Conservation (phyloP, 2,329 filamentous ascomycete genomes). For the Diplocarpon rosae region DNA sequence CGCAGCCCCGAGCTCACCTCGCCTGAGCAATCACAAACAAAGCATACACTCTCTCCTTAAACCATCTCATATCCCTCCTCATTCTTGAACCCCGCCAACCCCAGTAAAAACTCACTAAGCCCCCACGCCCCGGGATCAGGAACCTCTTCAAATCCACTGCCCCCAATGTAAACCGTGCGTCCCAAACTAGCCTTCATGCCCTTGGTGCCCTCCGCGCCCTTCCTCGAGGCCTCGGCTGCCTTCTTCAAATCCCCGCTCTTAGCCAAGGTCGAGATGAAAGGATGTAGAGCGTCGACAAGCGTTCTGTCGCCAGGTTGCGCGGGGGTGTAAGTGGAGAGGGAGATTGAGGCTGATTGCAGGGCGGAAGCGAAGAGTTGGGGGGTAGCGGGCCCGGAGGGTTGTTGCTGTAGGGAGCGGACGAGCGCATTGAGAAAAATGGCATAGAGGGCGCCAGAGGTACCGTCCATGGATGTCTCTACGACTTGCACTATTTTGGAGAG, state of each 20-base stretch:
- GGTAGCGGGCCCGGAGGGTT: conserved; percentile 29
- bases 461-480: conserved; percentile 62
- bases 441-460: conserved; percentile 65
- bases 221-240: conserved; percentile 64
- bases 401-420: conserved; percentile 34
- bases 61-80: conserved; percentile 27
- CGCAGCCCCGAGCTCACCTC: too few species aligned
- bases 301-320: conserved; percentile 84
- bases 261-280: conserved; percentile 67
- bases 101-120: conserved; percentile 69
- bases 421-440: conserved; percentile 67
- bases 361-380: conserved; percentile 47
- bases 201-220: conserved; percentile 75
- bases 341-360: conserved; percentile 57
- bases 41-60: conserved; percentile 9
- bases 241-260: conserved; percentile 54
- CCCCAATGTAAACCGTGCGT: conserved; percentile 71
- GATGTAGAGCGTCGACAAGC: conserved; percentile 77
- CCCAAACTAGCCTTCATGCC: conserved; percentile 87
- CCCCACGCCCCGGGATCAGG: conserved; percentile 70
- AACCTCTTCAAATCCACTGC: conserved; percentile 59
- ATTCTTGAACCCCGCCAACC: conserved; percentile 46
- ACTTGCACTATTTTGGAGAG: conserved; percentile 49
- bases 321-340: conserved; percentile 75
- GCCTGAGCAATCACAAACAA: background rate